Base-by-base conservation (phyloP, 176 grass and related monocot genomes). In the Panicum miliaceum region DNA sequence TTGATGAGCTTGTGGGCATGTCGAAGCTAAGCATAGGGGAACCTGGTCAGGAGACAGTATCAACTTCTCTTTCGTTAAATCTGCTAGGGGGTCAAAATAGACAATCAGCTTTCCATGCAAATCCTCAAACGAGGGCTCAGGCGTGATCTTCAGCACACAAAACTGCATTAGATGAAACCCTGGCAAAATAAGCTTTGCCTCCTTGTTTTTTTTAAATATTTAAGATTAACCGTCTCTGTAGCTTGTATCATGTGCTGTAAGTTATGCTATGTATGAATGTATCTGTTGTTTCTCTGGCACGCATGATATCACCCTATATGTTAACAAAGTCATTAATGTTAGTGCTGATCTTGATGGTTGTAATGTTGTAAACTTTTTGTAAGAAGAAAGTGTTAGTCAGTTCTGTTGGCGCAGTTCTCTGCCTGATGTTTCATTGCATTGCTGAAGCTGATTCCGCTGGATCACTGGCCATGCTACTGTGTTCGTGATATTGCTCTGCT, bases 71-170 rank as follows among this genome's bases (percentile, higher is more conserved):
- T 61, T 93, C 96, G 52, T 62, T 95, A 84, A 90, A 91, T 92
- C 69, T 92, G 80, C 68, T 92, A 78, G 96, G 91, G 64, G 81
- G 85, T 47, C 85, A 94, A 83, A 93, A 89, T 80, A 89, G 96
- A 75, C 93, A 92, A 68, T 98, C 96, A 22, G 96, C 96, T 71
- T 98, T 98, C 81, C 96, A 98, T 91, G 89, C 91, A 81, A 98
- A 95, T 83, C 96, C 91, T 8, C 89, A 88, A 36, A 82, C 92
- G 12, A 90, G 90, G 78, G 91, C 93, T 88, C 91, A 94, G 46
- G 91, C 96, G 41, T 98, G 91, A 98, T 73, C 42, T 18, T 47
- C 80, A 75, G 67, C 75, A 80, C 59, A 59, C 68, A 59, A 80
- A 75, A 68, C 84, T 84, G 80, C 75, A 75, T 75, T 90, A 84